These are phyloP conservation scores for Fagopyrum tataricum DNA, from an alignment of 148 eudicot genomes.

Conservation along the genomic window DNA sequence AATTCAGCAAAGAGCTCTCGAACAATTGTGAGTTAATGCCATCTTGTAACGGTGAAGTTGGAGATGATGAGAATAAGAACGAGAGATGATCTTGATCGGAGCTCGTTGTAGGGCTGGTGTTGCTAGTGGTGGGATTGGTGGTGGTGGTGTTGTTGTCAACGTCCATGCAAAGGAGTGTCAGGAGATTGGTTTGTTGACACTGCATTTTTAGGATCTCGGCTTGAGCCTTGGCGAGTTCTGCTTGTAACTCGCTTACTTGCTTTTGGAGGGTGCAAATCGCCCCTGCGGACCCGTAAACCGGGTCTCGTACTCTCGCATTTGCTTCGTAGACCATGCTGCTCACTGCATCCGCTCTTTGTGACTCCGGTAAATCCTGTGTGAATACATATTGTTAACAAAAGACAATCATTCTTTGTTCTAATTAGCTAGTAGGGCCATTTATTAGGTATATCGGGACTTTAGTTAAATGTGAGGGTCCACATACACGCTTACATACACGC, in stretches of 20 bases:
- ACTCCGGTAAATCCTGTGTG: not conserved
- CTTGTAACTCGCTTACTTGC: not conserved
- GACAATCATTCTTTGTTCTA: too few species aligned
- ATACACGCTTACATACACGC: too few species aligned
- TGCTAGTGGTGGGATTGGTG: not conserved
- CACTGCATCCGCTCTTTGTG: slow-evolving; percentile 8
- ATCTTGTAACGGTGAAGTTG: not conserved
- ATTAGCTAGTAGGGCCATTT: not conserved
- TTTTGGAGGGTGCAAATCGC: slow-evolving; percentile 5
- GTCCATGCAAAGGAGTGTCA: slow-evolving; percentile 6
- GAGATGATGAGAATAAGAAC: not conserved
- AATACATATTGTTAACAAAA: not conserved
- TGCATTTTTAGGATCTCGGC: slow-evolving; percentile 14
- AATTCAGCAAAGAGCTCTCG: not conserved
- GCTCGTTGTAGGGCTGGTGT: not conserved
- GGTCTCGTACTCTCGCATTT: slow-evolving; percentile 11
- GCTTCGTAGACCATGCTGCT: slow-evolving; percentile 15
- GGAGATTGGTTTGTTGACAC: slow-evolving; percentile 4
- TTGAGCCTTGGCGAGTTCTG: not conserved
- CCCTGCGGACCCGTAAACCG: slow-evolving; percentile 1
- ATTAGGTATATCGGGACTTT: not conserved
- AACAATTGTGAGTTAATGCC: not conserved
- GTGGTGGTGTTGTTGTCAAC: not conserved
- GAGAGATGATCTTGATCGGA: not conserved
- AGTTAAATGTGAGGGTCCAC: not conserved